Base-by-base conservation (phyloP, 129 eudicot species). In the Chrysanthemum makinoi region DNA sequence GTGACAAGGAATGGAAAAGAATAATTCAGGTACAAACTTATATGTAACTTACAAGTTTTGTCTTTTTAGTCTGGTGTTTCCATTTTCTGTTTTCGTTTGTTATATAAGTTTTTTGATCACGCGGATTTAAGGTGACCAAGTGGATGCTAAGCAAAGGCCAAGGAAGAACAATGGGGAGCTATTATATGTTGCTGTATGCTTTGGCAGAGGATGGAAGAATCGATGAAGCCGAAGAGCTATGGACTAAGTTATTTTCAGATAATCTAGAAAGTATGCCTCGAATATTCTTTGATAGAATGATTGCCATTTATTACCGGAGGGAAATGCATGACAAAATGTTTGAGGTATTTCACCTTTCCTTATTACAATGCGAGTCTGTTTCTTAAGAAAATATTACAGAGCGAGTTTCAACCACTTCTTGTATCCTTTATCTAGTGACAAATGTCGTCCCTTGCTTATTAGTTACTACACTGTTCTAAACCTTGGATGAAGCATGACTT, bases 101-200 rank as follows among this genome's bases (percentile, higher is more conserved):
- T 20, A 43, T 63, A 11, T 19, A 20, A 54, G 19, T 20, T 17
- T 50, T 1, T 39, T 30, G 44, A 20, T 66, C 33, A 0, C 75
- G 2, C 19, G 18, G 68, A 51, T 68, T 56, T 18, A 62, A 92
- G 98, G 85, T 93, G 79, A 87, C 98, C 62, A 93, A 93, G 78
- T 93, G 98, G 98, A 93, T 93, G 98, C 66, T 93, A 59, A 93
- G 96, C 85, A 93, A 93, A 85, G 98, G 98, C 62, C 98, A 93
- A 84, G 98, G 98, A 44, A 89, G 83, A 88, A 93, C 98, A 81
- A 93, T 93, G 96, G 98, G 98, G 63, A 93, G 88, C 75, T 89
- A 93, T 76, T 89, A 83, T 68, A 68, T 77, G n/a, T 73, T 93
- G 76, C 73, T 93, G 69, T 81, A 82, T 83, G 98, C 96, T 50